Evolutionary conservation across 805 yeast species (phyloP), one percentile per base, ranked within the genome.

Genomic region (Wickerhamomyces mucosus): DNA sequence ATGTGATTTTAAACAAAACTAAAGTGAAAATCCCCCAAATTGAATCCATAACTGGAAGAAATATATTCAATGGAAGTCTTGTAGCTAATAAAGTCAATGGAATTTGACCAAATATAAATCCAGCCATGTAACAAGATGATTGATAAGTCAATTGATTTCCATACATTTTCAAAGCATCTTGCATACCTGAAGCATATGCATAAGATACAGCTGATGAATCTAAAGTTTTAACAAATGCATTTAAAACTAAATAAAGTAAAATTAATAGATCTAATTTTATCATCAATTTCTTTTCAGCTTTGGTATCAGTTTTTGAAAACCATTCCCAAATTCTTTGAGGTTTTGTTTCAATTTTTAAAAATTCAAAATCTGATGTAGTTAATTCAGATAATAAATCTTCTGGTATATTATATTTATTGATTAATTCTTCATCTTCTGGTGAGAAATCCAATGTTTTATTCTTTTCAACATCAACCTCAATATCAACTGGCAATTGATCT

Each of bases 141-240:
- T 37, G 38, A 18, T 41, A 35, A 10, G 41, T 39, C 15, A 63
- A 58, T 33, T 71, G 61, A 44, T 75, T 72, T 7, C 80, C 81
- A 31, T 59, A 46, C 63, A 79, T 67, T 5, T 60, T 59, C 26
- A 77, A 55, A 21, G 60, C 73, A 40, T 67, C 72, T 37, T 65
- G 53, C 69, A 78, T 62, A 10, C 80, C 78, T 14, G 75, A 65
- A 23, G 72, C 75, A 43, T 75, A 78, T 2, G 83, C 84, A 43
- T 76, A 73, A 39, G 65, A 66, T 32, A 77, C 51, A 50, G 77
- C 77, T 22, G 72, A 59, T 32, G 66, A 68, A 44, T 78, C 84
- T 35, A 78, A 21, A 4, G 68, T 69, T 46, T 77, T 78, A 35
- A 76, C 72, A 78, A 80, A 78, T 49, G 76, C 76, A 2, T 72